phyloP scores from a whole-genome alignment of 2,329 filamentous ascomycete genomes.

The Phoma sp. region DNA sequence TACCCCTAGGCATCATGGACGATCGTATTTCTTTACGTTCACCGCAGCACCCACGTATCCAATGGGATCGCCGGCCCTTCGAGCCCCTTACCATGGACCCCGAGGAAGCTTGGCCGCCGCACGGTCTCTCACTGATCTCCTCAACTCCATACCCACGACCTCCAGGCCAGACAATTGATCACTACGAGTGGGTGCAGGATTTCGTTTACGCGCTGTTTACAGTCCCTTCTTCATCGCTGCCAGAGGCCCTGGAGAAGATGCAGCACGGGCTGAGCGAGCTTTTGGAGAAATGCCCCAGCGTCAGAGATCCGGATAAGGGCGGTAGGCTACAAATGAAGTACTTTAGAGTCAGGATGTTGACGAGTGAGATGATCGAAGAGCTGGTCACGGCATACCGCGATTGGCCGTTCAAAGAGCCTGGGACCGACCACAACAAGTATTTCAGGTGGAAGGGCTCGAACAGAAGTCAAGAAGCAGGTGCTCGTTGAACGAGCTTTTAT shows the following conservation, averaged over 20 bases:
- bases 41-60: constrained; percentile 27
- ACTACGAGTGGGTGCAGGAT: constrained; percentile 37
- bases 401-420: constrained; percentile 43
- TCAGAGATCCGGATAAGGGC: constrained; percentile 41
- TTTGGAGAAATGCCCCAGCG: constrained; percentile 30
- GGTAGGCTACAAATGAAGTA: constrained; percentile 40
- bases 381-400: constrained; percentile 38
- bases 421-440: constrained; percentile 31
- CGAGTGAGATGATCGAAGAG: constrained; percentile 41
- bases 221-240: constrained; percentile 10
- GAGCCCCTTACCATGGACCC: constrained; percentile 68
- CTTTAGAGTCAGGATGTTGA: constrained; percentile 40
- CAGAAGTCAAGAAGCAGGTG: background rate
- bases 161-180: constrained; percentile 15
- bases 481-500: too few species aligned
- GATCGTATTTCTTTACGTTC: constrained; percentile 36
- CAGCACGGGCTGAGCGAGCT: constrained; percentile 38
- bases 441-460: constrained; percentile 24
- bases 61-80: constrained; percentile 72
- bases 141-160: constrained; percentile 62
- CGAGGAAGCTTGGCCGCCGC: constrained; percentile 71
- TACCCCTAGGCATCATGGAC: constrained; percentile 26
- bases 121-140: constrained; percentile 66
- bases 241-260: constrained; percentile 34
- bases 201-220: constrained; percentile 31